These are phyloP conservation scores for Penicillium ochrochloron DNA, from an alignment of 495 filamentous ascomycete species.

Conservation along the genomic window DNA sequence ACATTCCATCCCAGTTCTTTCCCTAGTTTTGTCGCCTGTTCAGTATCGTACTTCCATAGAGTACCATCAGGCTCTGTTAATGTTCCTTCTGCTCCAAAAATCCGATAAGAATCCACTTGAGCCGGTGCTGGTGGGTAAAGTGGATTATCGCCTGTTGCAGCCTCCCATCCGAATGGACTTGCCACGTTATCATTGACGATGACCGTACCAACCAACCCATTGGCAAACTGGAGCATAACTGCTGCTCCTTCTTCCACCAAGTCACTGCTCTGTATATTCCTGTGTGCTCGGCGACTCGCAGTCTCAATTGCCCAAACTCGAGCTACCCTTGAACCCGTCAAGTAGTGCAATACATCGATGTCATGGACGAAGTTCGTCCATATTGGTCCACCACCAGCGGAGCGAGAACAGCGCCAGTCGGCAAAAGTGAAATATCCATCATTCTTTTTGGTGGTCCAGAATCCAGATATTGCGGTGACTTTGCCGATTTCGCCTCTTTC, in stretches of 20 bases:
- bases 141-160: slow-evolving; percentile 23
- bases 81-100: slow-evolving; percentile 21
- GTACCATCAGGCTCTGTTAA: slow-evolving; percentile 12
- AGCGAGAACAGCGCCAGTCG: slow-evolving; percentile 13
- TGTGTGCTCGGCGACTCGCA: background rate
- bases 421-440: slow-evolving; percentile 14
- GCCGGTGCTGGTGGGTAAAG: slow-evolving; percentile 17
- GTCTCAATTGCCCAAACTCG: slow-evolving; percentile 15
- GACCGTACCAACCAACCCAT: slow-evolving; percentile 20
- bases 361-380: slow-evolving; percentile 26
- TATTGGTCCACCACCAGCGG: slow-evolving; percentile 20
- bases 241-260: slow-evolving; percentile 18
- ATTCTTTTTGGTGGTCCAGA: slow-evolving; percentile 21
- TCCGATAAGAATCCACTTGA: slow-evolving; percentile 16
- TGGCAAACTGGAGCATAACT: slow-evolving; percentile 20
- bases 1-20: slow-evolving; percentile 14
- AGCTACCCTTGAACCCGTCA: slow-evolving; percentile 14
- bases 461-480: slow-evolving; percentile 18
- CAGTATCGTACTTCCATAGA: slow-evolving; percentile 14
- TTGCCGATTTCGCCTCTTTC: slow-evolving; percentile 11
- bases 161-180: slow-evolving; percentile 23
- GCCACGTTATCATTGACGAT: slow-evolving; percentile 14
- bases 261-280: background rate
- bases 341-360: slow-evolving; percentile 21
- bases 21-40: background rate